Evolutionary conservation across 352 stramenopile species (phyloP).

Genomic region (Globisporangium emineosum): DNA sequence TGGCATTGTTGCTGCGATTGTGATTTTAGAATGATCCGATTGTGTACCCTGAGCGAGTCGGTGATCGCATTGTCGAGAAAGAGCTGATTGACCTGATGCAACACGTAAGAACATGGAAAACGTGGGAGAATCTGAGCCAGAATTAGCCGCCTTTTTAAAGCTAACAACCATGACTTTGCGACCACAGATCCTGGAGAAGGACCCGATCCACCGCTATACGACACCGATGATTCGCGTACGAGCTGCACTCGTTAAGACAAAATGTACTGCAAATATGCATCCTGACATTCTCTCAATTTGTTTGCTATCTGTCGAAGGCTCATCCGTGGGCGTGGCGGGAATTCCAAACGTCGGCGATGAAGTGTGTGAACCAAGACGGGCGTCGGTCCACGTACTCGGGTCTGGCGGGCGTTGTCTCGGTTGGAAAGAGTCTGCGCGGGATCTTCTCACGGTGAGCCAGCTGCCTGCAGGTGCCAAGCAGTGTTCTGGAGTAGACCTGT

Average conservation of each 20-base stretch:
- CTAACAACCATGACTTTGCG: neutral
- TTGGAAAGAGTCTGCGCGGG: constrained; percentile 56
- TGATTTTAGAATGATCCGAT: constrained; percentile 58
- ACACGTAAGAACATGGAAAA: constrained; percentile 28
- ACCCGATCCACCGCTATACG: constrained; percentile 53
- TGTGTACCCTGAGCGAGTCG: constrained; percentile 38
- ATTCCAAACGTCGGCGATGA: constrained; percentile 67
- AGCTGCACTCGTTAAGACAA: neutral
- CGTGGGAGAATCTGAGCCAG: neutral
- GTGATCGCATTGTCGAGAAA: constrained; percentile 47
- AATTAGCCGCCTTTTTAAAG: neutral
- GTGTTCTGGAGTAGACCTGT: neutral
- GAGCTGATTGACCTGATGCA: constrained; percentile 65
- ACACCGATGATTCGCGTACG: constrained; percentile 69
- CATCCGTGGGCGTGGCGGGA: constrained; percentile 71
- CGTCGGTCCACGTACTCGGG: constrained; percentile 38
- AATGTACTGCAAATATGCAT: neutral
- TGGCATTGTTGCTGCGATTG: too few relatives aligned
- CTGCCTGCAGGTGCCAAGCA: neutral
- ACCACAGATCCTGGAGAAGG: constrained; percentile 72
- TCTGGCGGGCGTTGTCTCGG: constrained; percentile 40
- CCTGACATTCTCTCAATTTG: too few relatives aligned
- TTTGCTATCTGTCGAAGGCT: too few relatives aligned
- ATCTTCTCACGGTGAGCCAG: constrained; percentile 46
- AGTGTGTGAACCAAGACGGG: constrained; percentile 60